Percentiles rank a stretch among this genome's conserved stretches.
Conservation (phyloP, 306 rosid species). For the Spatholobus suberectus region DNA sequence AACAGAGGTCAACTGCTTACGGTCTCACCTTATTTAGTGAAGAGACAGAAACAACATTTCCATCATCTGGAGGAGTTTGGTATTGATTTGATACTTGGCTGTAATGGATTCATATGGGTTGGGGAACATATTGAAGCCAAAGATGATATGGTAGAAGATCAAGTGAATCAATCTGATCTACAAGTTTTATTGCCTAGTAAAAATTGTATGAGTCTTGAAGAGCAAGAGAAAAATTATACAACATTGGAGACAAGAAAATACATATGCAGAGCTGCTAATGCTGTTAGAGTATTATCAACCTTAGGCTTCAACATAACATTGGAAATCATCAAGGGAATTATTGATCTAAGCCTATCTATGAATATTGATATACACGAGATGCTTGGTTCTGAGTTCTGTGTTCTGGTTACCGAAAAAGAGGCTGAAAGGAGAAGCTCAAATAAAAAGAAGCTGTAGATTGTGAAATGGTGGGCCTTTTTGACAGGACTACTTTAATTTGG, state of each 20-base stretch:
- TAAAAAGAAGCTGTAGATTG: slow-evolving; percentile 62
- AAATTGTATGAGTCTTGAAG: slow-evolving; percentile 45
- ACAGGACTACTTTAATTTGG: not conserved
- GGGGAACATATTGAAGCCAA: slow-evolving; percentile 77
- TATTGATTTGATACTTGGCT: slow-evolving; percentile 80
- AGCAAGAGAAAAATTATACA: slow-evolving; percentile 62
- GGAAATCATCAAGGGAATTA: slow-evolving; percentile 69
- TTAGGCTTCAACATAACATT: slow-evolving; percentile 70
- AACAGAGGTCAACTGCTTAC: slow-evolving; percentile 82
- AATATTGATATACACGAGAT: slow-evolving; percentile 72
- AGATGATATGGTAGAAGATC: slow-evolving; percentile 71
- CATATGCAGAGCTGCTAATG: slow-evolving; percentile 86
- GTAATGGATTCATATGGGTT: slow-evolving; percentile 90
- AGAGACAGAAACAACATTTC: slow-evolving; percentile 92
- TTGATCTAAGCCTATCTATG: slow-evolving; percentile 63
- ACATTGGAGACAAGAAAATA: slow-evolving; percentile 66
- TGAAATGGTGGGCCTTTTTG: not conserved
- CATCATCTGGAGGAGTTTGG: slow-evolving; percentile 81
- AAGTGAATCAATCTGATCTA: slow-evolving; percentile 55
- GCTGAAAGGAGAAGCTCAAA: slow-evolving; percentile 70
- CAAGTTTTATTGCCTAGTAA: slow-evolving; percentile 37
- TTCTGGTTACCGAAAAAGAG: slow-evolving; percentile 84
- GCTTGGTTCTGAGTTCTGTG: slow-evolving; percentile 86
- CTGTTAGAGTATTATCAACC: slow-evolving; percentile 64
- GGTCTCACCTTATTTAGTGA: slow-evolving; percentile 78